A percentile compares a stretch with the other conserved stretches of the same genome.
These are phyloP conservation scores for Daldinia childiae DNA, from an alignment of 495 filamentous ascomycete genomes.

Conservation along the genomic window DNA sequence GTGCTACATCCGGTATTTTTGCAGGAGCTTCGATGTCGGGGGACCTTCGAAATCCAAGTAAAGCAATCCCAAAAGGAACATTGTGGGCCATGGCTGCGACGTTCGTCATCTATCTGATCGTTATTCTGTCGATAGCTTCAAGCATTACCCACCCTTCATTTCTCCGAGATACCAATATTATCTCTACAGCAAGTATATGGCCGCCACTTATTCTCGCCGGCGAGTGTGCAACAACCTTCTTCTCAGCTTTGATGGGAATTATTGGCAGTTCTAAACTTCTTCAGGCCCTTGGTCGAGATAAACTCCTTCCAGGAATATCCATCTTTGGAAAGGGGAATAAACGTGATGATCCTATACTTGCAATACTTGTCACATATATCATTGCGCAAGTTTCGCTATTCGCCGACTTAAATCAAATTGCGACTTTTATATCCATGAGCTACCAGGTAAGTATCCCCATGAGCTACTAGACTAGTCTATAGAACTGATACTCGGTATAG, in stretches of 20 bases:
- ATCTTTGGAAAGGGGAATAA: constrained; percentile 80
- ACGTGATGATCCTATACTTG: constrained; percentile 78
- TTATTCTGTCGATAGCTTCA: constrained; percentile 83
- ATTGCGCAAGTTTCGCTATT: constrained; percentile 84
- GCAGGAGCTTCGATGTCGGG: constrained; percentile 92
- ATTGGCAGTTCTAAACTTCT: constrained; percentile 89
- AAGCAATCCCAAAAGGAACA: constrained; percentile 83
- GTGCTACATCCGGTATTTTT: constrained; percentile 75
- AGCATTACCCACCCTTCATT: constrained; percentile 79
- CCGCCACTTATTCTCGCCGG: constrained; percentile 78
- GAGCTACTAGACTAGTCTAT: neutral
- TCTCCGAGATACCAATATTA: constrained; percentile 78
- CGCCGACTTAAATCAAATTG: constrained; percentile 87
- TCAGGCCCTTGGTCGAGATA: constrained; percentile 84
- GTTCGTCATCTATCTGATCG: constrained; percentile 76
- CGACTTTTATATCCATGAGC: constrained; percentile 87
- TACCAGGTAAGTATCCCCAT: constrained; percentile 72
- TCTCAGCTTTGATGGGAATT: constrained; percentile 87
- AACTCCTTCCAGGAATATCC: constrained; percentile 77
- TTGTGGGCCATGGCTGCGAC: constrained; percentile 79
- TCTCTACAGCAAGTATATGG: constrained; percentile 80
- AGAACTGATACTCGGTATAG: constrained; percentile 37
- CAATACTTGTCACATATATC: constrained; percentile 79
- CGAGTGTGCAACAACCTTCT: constrained; percentile 83
- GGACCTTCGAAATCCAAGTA: constrained; percentile 83